These are phyloP conservation scores for Pezicula radicicola DNA, from an alignment of 2,329 filamentous ascomycete genomes.

Conservation along the genomic window DNA sequence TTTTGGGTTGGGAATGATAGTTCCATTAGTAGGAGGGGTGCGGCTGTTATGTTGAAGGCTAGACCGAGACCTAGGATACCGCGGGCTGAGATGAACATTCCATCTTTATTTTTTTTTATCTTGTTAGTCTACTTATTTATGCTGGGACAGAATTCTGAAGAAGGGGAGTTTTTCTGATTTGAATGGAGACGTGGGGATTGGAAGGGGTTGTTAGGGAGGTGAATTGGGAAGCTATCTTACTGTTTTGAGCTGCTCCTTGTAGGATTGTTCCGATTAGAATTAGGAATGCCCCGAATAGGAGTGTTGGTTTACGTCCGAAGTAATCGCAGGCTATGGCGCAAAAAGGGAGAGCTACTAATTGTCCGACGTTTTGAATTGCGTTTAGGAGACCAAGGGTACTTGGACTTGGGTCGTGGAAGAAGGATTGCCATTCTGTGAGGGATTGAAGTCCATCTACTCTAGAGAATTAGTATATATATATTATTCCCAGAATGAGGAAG, in stretches of 20 bases:
- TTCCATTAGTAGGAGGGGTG: conserved; percentile 31
- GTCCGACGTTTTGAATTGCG: conserved; percentile 24
- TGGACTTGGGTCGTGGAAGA: conserved; percentile 29
- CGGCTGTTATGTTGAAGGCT: conserved; percentile 26
- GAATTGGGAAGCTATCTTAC: background rate
- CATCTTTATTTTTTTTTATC: background rate
- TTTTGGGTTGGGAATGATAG: conserved; percentile 32
- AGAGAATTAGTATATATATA: background rate
- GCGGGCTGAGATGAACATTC: conserved; percentile 29
- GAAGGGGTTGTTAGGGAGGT: no score
- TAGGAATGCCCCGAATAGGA: conserved; percentile 12
- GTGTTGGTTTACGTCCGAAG: conserved; percentile 13
- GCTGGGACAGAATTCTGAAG: no score
- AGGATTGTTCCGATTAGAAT: conserved; percentile 13
- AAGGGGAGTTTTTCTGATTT: no score
- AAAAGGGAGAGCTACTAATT: conserved; percentile 19
- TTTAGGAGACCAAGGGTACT: conserved; percentile 16
- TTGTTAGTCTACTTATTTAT: no score
- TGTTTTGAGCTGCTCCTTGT: conserved; percentile 15
- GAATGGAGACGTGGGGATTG: no score
- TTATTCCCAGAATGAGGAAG: no score
- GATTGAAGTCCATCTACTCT: conserved; percentile 38
- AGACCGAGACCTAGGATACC: conserved; percentile 32
- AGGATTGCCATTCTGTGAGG: conserved; percentile 38
- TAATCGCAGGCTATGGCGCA: conserved; percentile 18